Percentiles rank a stretch among this genome's conserved stretches.
Evolutionary conservation across 331 rosid genomes (phyloP).

Genomic region (Stylosanthes scabra): DNA sequence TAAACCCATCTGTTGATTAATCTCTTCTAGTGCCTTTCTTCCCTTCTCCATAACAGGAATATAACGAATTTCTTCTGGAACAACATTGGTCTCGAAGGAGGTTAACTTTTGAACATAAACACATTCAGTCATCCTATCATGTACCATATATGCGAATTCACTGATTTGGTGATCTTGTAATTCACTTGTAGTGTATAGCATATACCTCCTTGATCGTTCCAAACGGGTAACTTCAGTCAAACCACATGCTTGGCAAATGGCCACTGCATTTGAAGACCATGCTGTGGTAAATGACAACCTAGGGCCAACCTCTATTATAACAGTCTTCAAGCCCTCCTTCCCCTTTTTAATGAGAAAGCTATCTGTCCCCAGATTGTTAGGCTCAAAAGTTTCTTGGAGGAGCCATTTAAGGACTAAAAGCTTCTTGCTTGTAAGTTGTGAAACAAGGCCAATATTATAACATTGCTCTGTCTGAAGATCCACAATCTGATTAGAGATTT

Average conservation of each 20-base stretch:
- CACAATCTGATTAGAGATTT: constrained; percentile 71
- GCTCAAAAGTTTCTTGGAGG: constrained; percentile 90
- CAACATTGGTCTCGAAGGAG: constrained; percentile 70
- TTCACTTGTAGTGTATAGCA: constrained; percentile 56
- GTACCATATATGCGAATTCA: constrained; percentile 77
- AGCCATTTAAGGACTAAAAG: constrained; percentile 75
- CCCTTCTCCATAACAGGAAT: constrained; percentile 86
- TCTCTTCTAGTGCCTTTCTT: constrained; percentile 80
- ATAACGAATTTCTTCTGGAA: constrained; percentile 68
- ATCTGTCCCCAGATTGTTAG: constrained; percentile 74
- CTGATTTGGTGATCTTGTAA: constrained; percentile 61
- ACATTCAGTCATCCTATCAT: constrained; percentile 93
- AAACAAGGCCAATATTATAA: constrained; percentile 66
- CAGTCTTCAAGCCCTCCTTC: constrained; percentile 63
- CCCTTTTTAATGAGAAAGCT: constrained; percentile 83
- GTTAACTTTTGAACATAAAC: constrained; percentile 64
- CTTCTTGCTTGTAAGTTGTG: constrained; percentile 57
- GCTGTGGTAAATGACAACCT: constrained; percentile 90
- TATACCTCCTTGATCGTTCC: constrained; percentile 88
- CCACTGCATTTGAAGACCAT: constrained; percentile 91
- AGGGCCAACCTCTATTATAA: constrained; percentile 88
- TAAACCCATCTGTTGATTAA: constrained; percentile 78
- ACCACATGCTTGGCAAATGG: constrained; percentile 86
- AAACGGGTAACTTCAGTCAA: constrained; percentile 80
- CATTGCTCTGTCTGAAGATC: constrained; percentile 81